Percentiles rank a stretch among this genome's conserved stretches.
Conservation (phyloP, 371 early-diverging fungal species). For the Mucor sp. region DNA sequence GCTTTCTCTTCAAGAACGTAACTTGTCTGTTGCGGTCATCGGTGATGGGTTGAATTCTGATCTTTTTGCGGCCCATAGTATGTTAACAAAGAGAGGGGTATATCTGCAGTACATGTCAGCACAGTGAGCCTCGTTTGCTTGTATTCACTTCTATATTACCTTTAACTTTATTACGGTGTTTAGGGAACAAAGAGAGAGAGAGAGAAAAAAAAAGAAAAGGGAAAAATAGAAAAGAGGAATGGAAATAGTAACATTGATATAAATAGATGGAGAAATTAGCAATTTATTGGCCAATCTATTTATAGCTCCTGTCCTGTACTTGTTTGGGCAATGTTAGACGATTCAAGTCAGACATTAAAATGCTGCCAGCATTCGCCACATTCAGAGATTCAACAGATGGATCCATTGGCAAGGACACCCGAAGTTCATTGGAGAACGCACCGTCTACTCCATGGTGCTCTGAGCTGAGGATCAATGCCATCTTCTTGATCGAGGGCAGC, state of each 20-base stretch:
- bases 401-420: slow-evolving; percentile 61
- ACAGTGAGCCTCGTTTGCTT: neutral
- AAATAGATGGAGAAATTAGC: neutral
- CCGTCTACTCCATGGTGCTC: slow-evolving; percentile 51
- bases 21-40: slow-evolving; percentile 95
- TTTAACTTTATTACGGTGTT: neutral
- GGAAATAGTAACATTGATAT: slow-evolving; percentile 1
- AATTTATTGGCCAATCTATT: slow-evolving; percentile 10
- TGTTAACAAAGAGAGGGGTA: neutral
- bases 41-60: slow-evolving; percentile 91
- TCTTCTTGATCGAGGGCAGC: slow-evolving; percentile 10
- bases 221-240: neutral
- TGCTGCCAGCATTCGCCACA: slow-evolving; percentile 54
- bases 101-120: neutral
- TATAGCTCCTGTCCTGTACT: neutral
- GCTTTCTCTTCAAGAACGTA: slow-evolving; percentile 96
- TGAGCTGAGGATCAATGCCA: slow-evolving; percentile 58
- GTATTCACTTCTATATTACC: neutral
- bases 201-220: neutral
- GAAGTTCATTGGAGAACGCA: slow-evolving; percentile 38
- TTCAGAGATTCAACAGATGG: slow-evolving; percentile 56
- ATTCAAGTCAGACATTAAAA: slow-evolving; percentile 62
- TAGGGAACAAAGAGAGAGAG: neutral
- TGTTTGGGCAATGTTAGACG: slow-evolving; percentile 20
- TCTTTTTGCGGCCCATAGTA: slow-evolving; percentile 94